Base-by-base conservation (phyloP, 495 filamentous ascomycete genomes). In the Annulohypoxylon maeteangense region DNA sequence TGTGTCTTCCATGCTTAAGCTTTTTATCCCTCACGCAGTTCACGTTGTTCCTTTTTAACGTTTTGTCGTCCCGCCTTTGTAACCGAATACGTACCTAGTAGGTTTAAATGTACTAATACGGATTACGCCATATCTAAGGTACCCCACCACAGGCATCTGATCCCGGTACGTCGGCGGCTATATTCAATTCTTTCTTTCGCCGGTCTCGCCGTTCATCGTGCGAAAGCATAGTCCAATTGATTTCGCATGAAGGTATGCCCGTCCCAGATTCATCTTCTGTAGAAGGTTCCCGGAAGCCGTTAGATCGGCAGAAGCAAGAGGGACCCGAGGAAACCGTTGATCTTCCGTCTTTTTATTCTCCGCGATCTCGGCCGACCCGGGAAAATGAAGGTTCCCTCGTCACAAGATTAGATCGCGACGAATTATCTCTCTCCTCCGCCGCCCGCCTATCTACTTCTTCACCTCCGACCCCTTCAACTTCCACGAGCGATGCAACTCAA, bases 321-420 rank as follows among this genome's bases (percentile, higher is more conserved):
- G 40, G 60, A 71, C 80, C 69, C 11, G 56, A 67, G 48, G 76
- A 78, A 47, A 62, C 74, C 3, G 65, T 65, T 53, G 76, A 78
- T 61, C 75, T 84, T 44, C 82, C 82, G 6, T 78, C 82, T 2
- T 84, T 84, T 62, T 84, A 84, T 75, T 84, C 82, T n/a, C 82
- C 82, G n/a, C 77, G 53, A 38, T 76, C 78, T 36, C 73, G 65
- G 31, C 67, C 80, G 4, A 50, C 67, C 44, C 64, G 50, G 29
- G 68, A 72, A 38, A 47, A 67, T 5, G 40, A 71, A 23, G 72
- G 70, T 20, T 50, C 12, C 3, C 20, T 54, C 32, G 60, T 29
- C 12, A 40, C 65, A 20, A 51, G 51, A 20, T 40, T 71, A 51
- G 59, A 70, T 48, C 53, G 50, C 18, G 67, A 67, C 8, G 65